These are phyloP conservation scores for Cantharellus cinnabarinus DNA, from an alignment of 768 basidiomycete genomes.

Conservation along the genomic window DNA sequence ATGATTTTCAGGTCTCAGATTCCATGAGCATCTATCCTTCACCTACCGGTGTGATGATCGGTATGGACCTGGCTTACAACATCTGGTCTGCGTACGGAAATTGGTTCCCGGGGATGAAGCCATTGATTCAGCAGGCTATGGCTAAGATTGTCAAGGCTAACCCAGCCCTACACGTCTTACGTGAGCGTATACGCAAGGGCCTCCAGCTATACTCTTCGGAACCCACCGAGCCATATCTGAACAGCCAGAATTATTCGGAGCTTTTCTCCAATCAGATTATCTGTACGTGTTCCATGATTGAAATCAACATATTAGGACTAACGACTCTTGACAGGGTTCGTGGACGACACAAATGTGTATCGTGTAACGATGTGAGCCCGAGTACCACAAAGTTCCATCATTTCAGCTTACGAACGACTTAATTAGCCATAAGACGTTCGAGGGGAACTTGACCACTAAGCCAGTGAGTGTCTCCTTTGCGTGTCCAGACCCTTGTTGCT, in stretches of 20 bases:
- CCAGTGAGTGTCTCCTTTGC: constrained; percentile 53
- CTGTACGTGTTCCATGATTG: constrained; percentile 25
- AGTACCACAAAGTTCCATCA: too few relatives aligned
- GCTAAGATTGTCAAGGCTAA: constrained; percentile 99
- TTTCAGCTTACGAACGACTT: background rate
- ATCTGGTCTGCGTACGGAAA: constrained; percentile 97
- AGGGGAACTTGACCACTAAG: constrained; percentile 98
- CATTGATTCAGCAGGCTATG: constrained; percentile 95
- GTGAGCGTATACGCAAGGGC: constrained; percentile 97
- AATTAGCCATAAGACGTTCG: constrained; percentile 88
- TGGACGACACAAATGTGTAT: constrained; percentile 99
- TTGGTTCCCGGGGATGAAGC: constrained; percentile 99
- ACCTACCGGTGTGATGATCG: constrained; percentile 96
- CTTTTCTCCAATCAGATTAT: constrained; percentile 97
- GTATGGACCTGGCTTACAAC: constrained; percentile 97
- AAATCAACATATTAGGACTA: background rate
- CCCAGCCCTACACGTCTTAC: constrained; percentile 88
- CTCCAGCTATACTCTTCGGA: constrained; percentile 97
- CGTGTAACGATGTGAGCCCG: constrained; percentile 66
- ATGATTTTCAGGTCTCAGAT: constrained; percentile 48
- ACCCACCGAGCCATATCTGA: constrained; percentile 96
- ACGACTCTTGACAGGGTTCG: constrained; percentile 47
- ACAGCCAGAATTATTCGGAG: constrained; percentile 95
- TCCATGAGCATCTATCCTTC: constrained; percentile 99
- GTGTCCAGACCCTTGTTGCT: constrained; percentile 1